Base-by-base conservation (phyloP, 2,329 filamentous ascomycete genomes). In the Penicillium sp. region DNA sequence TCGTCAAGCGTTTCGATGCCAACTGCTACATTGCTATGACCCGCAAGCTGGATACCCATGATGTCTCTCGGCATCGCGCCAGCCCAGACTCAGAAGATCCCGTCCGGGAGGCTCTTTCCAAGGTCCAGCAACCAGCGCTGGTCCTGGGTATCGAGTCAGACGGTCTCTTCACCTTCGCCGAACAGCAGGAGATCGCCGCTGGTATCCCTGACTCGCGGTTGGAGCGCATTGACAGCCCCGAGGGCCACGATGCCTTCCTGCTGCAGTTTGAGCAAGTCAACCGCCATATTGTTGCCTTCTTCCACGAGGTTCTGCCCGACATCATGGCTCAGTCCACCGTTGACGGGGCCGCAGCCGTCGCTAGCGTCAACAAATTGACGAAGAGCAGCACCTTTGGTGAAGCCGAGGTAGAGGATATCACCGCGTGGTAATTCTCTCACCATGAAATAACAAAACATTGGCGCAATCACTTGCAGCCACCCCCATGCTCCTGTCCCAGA, bases 1-100 rank as follows among this genome's bases (percentile, higher is more conserved):
- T 99, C 70, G 95, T 98, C 69, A 92, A 91, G 76, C 90, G 95
- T 10, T 99, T 98, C 75, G 95, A 99, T 76, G 91, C 92, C 70
- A 99, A 99, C 76, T 99, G 95, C 80, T 99, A 99, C 80, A 98
- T 99, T 68, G 93, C 95, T 67, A 97, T 99, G 77, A 98, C 95
- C 4, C 90, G 95, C 70, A 99, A 99, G 78, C 86, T 99, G 15
- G 95, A 99, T 74, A 98, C 95, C 0, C 95, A 99, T 76, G 95
- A 99, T 74, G 87, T 99, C 28, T 96, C 92, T 14, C 86, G 93
- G 28, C 86, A 88, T 72, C 89, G 94, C 5, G 80, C 78, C 17
- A 69, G 75, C 20, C 67, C 73, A 11, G 75, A 73, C 37, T 80
- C 71, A 1, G 60, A 67, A 8, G 74, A 76, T 14, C 71, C 84